Evolutionary conservation across 2,329 filamentous ascomycete genomes (phyloP).

Genomic region (Cladosporium sp.): DNA sequence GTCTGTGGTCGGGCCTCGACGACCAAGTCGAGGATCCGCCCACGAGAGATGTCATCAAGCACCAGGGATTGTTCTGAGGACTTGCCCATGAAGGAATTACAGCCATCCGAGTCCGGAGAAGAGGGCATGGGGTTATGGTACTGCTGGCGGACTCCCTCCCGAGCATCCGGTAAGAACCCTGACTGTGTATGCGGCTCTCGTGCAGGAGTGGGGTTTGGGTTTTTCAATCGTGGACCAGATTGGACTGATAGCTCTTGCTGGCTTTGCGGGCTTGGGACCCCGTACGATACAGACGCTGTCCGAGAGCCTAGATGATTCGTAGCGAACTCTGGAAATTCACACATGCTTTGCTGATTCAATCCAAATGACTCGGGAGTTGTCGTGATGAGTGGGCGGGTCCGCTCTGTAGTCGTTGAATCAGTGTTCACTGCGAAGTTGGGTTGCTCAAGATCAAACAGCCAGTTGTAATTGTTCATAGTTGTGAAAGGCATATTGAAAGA

Average conservation of each 20-base stretch:
- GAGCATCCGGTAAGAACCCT: no score
- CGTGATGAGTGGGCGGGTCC: neutral
- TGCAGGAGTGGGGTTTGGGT: neutral
- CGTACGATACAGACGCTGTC: neutral
- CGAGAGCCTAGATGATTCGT: conserved; percentile 21
- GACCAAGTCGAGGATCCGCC: conserved; percentile 45
- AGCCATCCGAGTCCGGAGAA: neutral
- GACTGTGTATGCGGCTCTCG: neutral
- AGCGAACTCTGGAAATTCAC: neutral
- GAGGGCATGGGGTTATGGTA: neutral
- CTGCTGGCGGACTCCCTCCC: neutral
- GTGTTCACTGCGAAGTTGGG: neutral
- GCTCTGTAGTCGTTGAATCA: neutral
- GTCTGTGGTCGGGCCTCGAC: conserved; percentile 44
- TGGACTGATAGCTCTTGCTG: conserved; percentile 7
- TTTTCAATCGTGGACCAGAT: conserved; percentile 3
- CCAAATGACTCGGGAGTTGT: neutral
- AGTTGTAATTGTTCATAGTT: conserved; percentile 57
- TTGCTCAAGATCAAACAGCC: conserved; percentile 46
- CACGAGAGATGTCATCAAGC: conserved; percentile 38
- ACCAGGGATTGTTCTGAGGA: conserved; percentile 9
- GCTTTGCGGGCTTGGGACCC: neutral
- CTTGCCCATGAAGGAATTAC: conserved; percentile 9
- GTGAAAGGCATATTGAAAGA: conserved; percentile 62
- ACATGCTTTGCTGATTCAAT: neutral